Percentiles rank a stretch among this genome's conserved stretches.
These are phyloP conservation scores for Elongisporangium anandrum DNA, from an alignment of 352 stramenopile species.

Conservation along the genomic window DNA sequence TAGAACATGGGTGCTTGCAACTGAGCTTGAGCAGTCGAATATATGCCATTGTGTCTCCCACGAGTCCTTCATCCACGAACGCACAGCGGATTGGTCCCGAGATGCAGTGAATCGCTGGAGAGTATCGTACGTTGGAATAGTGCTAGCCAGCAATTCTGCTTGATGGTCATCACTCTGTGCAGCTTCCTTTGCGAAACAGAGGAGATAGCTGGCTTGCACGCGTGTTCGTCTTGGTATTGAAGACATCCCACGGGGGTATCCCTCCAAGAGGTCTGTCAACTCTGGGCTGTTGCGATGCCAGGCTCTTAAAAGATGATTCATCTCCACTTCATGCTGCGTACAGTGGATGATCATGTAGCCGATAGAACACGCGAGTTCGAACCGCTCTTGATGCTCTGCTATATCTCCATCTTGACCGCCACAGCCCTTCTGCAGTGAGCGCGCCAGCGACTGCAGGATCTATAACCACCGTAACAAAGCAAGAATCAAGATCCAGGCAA, in stretches of 20 bases:
- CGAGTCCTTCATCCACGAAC: not conserved
- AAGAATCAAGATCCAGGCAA: not conserved
- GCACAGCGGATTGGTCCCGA: not conserved
- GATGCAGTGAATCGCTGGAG: not conserved
- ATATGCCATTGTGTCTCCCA: not conserved
- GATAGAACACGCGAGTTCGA: not conserved
- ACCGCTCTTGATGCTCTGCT: not conserved
- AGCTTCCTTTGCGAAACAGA: not conserved
- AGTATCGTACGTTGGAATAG: not conserved
- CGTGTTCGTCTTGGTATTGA: not conserved
- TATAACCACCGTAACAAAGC: not conserved
- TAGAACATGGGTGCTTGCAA: not conserved
- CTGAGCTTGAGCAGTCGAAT: not conserved
- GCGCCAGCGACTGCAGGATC: not conserved
- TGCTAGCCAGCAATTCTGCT: not conserved
- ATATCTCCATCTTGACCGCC: not conserved
- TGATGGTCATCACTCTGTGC: not conserved
- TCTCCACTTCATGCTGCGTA: not conserved
- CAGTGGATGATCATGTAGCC: not conserved
- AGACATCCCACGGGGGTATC: not conserved
- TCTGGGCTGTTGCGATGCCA: not conserved
- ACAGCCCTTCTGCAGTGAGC: not conserved
- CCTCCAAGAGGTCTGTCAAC: not conserved
- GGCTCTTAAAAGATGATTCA: not conserved
- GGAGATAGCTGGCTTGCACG: not conserved